These are phyloP conservation scores for Takakia lepidozioides DNA, from an alignment of 225 moss, liverwort and hornwort genomes.

Conservation along the genomic window DNA sequence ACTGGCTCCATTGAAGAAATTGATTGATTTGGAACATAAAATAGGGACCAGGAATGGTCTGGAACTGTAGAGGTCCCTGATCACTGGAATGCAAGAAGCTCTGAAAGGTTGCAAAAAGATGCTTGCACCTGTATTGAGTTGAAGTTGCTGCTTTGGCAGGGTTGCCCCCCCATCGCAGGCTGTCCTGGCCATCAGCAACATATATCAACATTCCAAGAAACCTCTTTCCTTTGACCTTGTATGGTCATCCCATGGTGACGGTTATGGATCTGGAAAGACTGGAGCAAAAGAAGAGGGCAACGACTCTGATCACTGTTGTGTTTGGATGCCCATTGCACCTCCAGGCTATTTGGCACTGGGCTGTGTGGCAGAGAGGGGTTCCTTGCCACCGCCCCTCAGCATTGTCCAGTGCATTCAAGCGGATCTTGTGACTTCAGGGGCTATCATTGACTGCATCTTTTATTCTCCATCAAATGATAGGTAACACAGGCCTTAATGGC, in stretches of 20 bases:
- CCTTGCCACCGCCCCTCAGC: conserved; percentile 52
- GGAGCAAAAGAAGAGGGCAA: conserved; percentile 21
- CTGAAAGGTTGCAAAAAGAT: too few species aligned
- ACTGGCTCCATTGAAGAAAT: too few species aligned
- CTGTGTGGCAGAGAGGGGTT: conserved; percentile 79
- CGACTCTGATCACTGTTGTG: conserved; percentile 47
- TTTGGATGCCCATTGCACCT: conserved; percentile 89
- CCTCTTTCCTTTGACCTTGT: conserved; percentile 68
- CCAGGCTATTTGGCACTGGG: conserved; percentile 76
- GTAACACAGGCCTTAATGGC: conserved; percentile 17
- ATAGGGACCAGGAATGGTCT: too few species aligned
- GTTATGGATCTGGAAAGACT: conserved; percentile 13
- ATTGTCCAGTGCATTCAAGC: conserved; percentile 76
- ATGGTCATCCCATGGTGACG: conserved; percentile 64
- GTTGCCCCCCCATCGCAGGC: conserved; percentile 88
- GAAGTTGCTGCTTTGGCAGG: too few species aligned
- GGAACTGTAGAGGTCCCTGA: too few species aligned
- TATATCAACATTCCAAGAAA: conserved; percentile 61
- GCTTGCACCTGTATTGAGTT: too few species aligned
- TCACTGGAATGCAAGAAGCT: too few species aligned
- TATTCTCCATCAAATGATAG: conserved; percentile 71
- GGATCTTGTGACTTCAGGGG: conserved; percentile 91
- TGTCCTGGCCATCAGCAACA: conserved; percentile 88
- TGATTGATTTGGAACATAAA: too few species aligned
- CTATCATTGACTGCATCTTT: conserved; percentile 77